Evolutionary conservation across 768 basidiomycete genomes (phyloP).

Genomic region (Auriscalpium orientale): DNA sequence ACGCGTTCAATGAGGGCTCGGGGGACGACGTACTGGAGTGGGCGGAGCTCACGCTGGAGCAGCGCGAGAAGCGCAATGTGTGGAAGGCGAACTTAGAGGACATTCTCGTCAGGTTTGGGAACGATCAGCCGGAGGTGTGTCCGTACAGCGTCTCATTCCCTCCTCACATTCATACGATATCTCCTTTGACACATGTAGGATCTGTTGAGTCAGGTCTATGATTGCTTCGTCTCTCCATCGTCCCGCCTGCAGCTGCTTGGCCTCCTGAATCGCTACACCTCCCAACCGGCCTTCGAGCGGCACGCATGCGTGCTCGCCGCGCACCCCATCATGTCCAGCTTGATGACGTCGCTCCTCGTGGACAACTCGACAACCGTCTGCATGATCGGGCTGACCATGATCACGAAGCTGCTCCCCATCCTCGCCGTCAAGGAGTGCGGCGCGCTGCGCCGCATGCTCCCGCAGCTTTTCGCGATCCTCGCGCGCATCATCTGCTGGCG

Average conservation of each 20-base stretch:
- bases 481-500: slow-evolving; percentile 75
- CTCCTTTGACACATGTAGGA: slow-evolving; percentile 35
- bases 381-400: slow-evolving; percentile 51
- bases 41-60: slow-evolving; percentile 55
- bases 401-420: slow-evolving; percentile 69
- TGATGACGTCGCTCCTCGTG: slow-evolving; percentile 62
- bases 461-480: slow-evolving; percentile 57
- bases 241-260: slow-evolving; percentile 64
- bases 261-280: slow-evolving; percentile 56
- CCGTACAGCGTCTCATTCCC: slow-evolving; percentile 1
- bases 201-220: slow-evolving; percentile 59
- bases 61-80: slow-evolving; percentile 48
- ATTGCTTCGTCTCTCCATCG: slow-evolving; percentile 51
- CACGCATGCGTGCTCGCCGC: slow-evolving; percentile 44
- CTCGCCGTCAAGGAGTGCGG: slow-evolving; percentile 58
- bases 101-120: slow-evolving; percentile 57
- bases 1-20: slow-evolving; percentile 69
- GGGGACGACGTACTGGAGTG: slow-evolving; percentile 69
- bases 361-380: slow-evolving; percentile 72
- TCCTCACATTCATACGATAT: neutral
- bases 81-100: slow-evolving; percentile 82
- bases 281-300: slow-evolving; percentile 42
- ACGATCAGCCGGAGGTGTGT: slow-evolving; percentile 58
- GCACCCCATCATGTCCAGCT: slow-evolving; percentile 55
- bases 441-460: slow-evolving; percentile 51